Base-by-base conservation (phyloP, 495 filamentous ascomycete genomes). In the Trichoderma reesei region DNA sequence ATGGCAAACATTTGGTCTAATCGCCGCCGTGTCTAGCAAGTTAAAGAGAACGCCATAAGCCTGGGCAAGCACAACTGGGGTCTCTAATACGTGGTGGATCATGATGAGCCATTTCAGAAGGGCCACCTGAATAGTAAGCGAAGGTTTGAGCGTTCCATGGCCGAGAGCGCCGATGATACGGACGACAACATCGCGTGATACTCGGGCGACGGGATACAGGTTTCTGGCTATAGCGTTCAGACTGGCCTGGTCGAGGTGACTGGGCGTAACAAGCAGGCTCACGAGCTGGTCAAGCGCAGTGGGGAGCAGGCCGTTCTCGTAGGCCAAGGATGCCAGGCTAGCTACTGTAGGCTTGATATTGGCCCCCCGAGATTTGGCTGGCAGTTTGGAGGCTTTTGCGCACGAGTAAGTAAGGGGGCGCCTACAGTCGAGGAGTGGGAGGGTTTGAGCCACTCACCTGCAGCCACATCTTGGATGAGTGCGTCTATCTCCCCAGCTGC, bases 1-100 rank as follows among this genome's bases (percentile, higher is more conserved):
- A 74, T 94, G 89, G 68, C 92, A 96, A 62, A 95, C 64, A 62
- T 83, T 79, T 11, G 84, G 76, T 65, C 84, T 85, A 63, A 88
- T 80, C 31, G 82, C 88, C 31, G 90, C 86, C 73, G 91, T 93
- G 67, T 95, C 90, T 5, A 96, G 80, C 56, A 92, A 74, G 65
- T 90, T 90, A 71, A 96, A 96, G 8, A 96, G 73, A 13, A 94
- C 83, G 0, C 84, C 81, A 71, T 96, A 96, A 2, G 89, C 73
- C 54, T 83, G 88, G 0, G 86, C 86, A 37, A 96, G 73, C 16
- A 87, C 76, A 3, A 73, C 71, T 37, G 80, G 79, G 46, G 89
- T 86, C 46, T 90, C 85, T 16, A 96, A 73, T 59, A 88, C 71
- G 65, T 91, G 87, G 68, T 94, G 87, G 8, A 90, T 80, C 76